These are phyloP conservation scores for Hygrophorus pudorinus DNA, from an alignment of 768 basidiomycete genomes.

Conservation along the genomic window DNA sequence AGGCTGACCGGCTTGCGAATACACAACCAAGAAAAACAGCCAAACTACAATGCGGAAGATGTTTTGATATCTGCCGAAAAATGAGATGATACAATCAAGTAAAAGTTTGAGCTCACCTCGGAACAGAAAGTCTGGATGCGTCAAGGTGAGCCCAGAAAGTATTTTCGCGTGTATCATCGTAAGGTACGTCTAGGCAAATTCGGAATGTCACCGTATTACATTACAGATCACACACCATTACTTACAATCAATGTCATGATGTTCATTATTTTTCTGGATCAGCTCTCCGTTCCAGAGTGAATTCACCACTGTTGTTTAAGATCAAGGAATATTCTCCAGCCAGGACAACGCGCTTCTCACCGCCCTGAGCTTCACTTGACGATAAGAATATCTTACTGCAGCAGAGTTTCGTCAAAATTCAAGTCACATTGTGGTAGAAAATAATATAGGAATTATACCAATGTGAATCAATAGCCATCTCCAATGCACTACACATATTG, in stretches of 20 bases:
- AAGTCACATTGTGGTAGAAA: too few relatives aligned
- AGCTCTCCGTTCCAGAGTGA: constrained; percentile 77
- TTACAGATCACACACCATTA: not conserved
- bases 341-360: constrained; percentile 24
- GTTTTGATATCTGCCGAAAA: constrained; percentile 63
- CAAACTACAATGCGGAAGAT: constrained; percentile 68
- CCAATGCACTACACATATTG: constrained; percentile 67
- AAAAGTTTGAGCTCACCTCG: constrained; percentile 44
- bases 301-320: constrained; percentile 49
- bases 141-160: constrained; percentile 67
- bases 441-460: constrained; percentile 41
- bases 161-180: constrained; percentile 40
- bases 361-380: constrained; percentile 76
- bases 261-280: constrained; percentile 65
- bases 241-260: constrained; percentile 74
- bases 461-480: constrained; percentile 87
- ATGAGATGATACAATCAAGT: not conserved
- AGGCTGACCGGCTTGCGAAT: constrained; percentile 79
- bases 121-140: constrained; percentile 71
- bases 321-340: not conserved
- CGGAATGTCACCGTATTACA: not conserved
- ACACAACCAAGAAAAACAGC: constrained; percentile 68
- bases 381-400: constrained; percentile 73
- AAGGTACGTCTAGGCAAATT: constrained; percentile 55
- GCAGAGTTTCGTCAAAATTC: not conserved